phyloP scores from a whole-genome alignment of 768 basidiomycete genomes.

The Pulveroboletus sp. region DNA sequence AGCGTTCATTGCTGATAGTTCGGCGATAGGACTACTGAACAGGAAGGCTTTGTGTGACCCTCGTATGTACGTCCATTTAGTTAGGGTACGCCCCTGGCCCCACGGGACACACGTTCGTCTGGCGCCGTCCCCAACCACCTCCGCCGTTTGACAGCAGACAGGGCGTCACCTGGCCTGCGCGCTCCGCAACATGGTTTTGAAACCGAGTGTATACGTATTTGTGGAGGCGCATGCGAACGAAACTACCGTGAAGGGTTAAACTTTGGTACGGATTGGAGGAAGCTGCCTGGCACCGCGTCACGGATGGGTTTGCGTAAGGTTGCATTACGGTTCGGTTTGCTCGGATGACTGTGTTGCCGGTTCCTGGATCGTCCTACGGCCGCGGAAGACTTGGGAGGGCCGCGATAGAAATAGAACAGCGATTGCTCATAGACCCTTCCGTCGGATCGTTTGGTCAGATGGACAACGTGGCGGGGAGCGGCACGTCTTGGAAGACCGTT shows the following conservation, averaged over 20 bases:
- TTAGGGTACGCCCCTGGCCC: constrained; percentile 1
- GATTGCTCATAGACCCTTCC: neutral
- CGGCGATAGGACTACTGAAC: constrained; percentile 18
- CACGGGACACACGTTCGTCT: constrained; percentile 8
- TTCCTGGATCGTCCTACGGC: constrained; percentile 31
- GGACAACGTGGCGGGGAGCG: no score
- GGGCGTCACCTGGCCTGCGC: no score
- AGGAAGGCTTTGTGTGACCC: constrained; percentile 4
- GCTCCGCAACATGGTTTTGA: no score
- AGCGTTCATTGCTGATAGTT: constrained; percentile 14
- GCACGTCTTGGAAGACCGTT: no score
- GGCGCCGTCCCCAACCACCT: neutral
- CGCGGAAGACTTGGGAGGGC: constrained; percentile 24
- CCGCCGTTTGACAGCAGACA: neutral
- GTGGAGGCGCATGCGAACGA: constrained; percentile 9
- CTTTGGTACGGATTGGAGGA: no score
- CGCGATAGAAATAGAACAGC: constrained; percentile 6
- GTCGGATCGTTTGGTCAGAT: no score
- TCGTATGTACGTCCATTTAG: neutral
- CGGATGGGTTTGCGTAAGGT: constrained; percentile 18
- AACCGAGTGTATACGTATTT: neutral
- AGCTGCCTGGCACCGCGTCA: no score
- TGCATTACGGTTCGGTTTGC: constrained; percentile 22
- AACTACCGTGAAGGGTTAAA: constrained; percentile 6
- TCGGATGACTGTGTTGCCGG: constrained; percentile 19